Base-by-base conservation (phyloP, 768 basidiomycete species). In the Pulveroboletus sp. region DNA sequence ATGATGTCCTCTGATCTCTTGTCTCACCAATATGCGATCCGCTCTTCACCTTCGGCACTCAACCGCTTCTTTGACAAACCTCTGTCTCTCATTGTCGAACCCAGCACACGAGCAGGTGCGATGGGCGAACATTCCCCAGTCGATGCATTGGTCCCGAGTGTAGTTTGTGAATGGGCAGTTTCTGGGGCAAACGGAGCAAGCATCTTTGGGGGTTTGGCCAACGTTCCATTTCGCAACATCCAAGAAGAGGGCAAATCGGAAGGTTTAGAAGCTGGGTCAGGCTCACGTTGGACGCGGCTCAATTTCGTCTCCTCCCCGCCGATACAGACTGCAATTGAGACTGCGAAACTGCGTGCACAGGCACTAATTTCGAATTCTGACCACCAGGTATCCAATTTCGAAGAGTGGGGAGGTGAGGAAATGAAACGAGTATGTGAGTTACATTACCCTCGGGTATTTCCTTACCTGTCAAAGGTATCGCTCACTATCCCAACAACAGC, bases 21-120 rank as follows among this genome's bases (percentile, higher is more conserved):
- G 59, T 78, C 85, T 2, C 93, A 94, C 60, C 75, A 94, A 15
- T 81, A 81, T 54, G 80, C 85, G 49, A 77, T 85, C 43, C 83
- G 89, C 18, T 79, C 81, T 0, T 83, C 84, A 2, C 70, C 75
- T 49, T 82, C 80, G 50, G 78, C 82, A 6, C 73, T 78, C 38
- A 96, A 96, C 59, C 76, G 95, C 31, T 96, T 91, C 79, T 89
- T 83, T 65, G 94, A 98, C 72, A 98, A 96, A 68, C 76, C 85
- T 2, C 78, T 87, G 35, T 85, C 84, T 5, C 70, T 96, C 47
- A 78, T 90, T 42, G 83, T 97, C 33, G 94, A 98, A 64, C 80
- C 85, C 1, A 88, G 86, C 47, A 84, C 85, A 2, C 83, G 89
- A 33, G 89, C 90, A 6, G 89, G 92, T 35, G 86, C 88, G 37